Conservation (phyloP, 2,329 filamentous ascomycete genomes). For the Botrytis deweyae region DNA sequence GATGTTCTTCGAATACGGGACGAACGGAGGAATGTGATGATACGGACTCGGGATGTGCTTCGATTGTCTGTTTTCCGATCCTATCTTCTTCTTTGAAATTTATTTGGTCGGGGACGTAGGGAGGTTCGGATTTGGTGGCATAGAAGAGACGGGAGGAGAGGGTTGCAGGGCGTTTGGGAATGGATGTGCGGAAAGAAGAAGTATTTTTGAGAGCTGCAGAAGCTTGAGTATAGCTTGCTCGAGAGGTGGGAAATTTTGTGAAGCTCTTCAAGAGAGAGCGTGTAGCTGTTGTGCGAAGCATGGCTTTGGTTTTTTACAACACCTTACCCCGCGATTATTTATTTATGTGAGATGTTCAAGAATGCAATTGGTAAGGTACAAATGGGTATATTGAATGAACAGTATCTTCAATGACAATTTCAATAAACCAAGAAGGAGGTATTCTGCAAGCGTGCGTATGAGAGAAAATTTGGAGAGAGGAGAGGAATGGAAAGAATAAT, state of each 20-base stretch:
- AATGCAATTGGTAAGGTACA: slow-evolving; percentile 6
- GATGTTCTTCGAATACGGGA: slow-evolving; percentile 48
- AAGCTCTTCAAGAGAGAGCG: slow-evolving; percentile 37
- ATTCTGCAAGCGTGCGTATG: not conserved
- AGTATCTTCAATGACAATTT: slow-evolving; percentile 13
- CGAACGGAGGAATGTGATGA: slow-evolving; percentile 57
- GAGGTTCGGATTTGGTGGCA: slow-evolving; percentile 38
- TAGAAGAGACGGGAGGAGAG: slow-evolving; percentile 47
- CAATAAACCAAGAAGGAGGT: not conserved
- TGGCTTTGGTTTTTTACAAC: slow-evolving; percentile 25
- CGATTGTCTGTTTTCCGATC: slow-evolving; percentile 54
- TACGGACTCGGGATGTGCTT: slow-evolving; percentile 59
- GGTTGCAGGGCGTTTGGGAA: slow-evolving; percentile 32
- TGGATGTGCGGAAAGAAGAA: slow-evolving; percentile 28
- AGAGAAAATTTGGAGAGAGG: not conserved
- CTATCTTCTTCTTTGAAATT: slow-evolving; percentile 58
- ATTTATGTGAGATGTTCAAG: slow-evolving; percentile 8
- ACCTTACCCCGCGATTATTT: slow-evolving; percentile 33
- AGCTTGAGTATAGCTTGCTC: slow-evolving; percentile 34
- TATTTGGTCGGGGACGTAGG: slow-evolving; percentile 42
- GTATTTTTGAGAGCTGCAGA: slow-evolving; percentile 29
- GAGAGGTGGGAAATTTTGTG: slow-evolving; percentile 30
- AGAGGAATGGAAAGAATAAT: not conserved
- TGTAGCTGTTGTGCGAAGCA: slow-evolving; percentile 37
- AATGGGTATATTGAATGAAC: slow-evolving; percentile 16